Evolutionary conservation across 2,329 filamentous ascomycete species (phyloP), one percentile per base, ranked within the genome.

Genomic region (Cercospora canescens): DNA sequence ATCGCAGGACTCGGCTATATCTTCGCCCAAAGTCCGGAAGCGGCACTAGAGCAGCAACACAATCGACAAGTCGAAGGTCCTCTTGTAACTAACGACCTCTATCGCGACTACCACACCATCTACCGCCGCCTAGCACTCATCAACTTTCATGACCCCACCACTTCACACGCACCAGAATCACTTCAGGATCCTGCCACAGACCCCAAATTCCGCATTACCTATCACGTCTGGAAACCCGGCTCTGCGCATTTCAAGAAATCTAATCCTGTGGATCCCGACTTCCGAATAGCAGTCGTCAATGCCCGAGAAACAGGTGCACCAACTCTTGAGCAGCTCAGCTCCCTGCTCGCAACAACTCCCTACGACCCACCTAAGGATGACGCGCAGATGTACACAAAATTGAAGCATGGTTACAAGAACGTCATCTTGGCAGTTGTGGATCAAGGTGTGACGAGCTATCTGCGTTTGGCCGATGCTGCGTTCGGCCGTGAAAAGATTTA

Each of bases 381-480:
- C 7, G 70, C 62, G 30, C 79, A 85, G 69, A 79, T 94, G 70
- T 95, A 96, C 75, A 87, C 89, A 74, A 88, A 91, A 66, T 81
- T 98, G 69, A 94, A 93, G 79, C 89, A 96, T 74, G 95, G 93
- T 1, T 89, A 90, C 77, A 87, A 92, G 70, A 95, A 92, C 78
- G 91, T 95, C 34, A 83, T 97, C 35, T 77, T 99, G 26, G 95
- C 94, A 0, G 87, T 98, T 2, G 93, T 97, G 35, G 95, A 98
- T 76, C 87, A 93, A 69, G 95, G 95, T 0, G 85, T 98, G 24
- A 90, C 94, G 54, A 98, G 94, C 77, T 98, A 94, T 76, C 83
- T 97, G 74, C 84, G 91, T 26, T 85, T 97, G 65, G 88, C 87
- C 1, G 93, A 98, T 81, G 89, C 88, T 11, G 89, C 89, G 0